Percentiles rank a stretch among this genome's conserved stretches.
Evolutionary conservation across 129 eudicot genomes (phyloP).

Genomic region (Smallanthus sonchifolius): DNA sequence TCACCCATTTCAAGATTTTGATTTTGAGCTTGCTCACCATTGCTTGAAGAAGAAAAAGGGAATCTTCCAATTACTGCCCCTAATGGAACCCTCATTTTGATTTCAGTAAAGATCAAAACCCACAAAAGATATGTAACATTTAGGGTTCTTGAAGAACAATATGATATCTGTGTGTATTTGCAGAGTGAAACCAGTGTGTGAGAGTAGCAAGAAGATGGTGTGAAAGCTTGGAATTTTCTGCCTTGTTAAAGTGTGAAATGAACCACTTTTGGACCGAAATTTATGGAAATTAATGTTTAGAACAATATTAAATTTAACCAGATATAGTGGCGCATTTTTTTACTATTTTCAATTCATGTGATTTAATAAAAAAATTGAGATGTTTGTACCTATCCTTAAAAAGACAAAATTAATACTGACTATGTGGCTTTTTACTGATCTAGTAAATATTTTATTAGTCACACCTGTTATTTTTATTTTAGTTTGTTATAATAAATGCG

Average conservation of each 20-base stretch:
- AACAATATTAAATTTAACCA: neutral
- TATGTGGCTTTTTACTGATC: neutral
- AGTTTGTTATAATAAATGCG: no score
- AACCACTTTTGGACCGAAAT: constrained; percentile 32
- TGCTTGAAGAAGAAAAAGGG: constrained; percentile 62
- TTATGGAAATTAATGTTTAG: constrained; percentile 15
- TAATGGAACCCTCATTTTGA: constrained; percentile 60
- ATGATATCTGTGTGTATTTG: constrained; percentile 21
- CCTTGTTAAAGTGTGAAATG: neutral
- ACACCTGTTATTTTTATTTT: neutral
- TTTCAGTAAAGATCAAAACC: constrained; percentile 7
- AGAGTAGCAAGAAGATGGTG: constrained; percentile 15
- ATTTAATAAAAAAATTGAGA: neutral
- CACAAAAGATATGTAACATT: constrained; percentile 11
- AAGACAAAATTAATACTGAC: neutral
- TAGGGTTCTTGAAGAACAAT: constrained; percentile 20
- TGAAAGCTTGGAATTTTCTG: constrained; percentile 10
- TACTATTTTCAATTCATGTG: neutral
- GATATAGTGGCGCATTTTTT: neutral
- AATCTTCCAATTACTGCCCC: constrained; percentile 81
- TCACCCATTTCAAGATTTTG: constrained; percentile 33
- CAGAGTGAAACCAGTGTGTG: constrained; percentile 6
- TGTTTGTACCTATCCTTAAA: neutral
- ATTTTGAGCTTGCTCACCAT: constrained; percentile 38
- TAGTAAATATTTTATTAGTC: neutral